These are phyloP conservation scores for Pseudozyma pruni DNA, from an alignment of 1,284 basidiomycete species.

Conservation along the genomic window DNA sequence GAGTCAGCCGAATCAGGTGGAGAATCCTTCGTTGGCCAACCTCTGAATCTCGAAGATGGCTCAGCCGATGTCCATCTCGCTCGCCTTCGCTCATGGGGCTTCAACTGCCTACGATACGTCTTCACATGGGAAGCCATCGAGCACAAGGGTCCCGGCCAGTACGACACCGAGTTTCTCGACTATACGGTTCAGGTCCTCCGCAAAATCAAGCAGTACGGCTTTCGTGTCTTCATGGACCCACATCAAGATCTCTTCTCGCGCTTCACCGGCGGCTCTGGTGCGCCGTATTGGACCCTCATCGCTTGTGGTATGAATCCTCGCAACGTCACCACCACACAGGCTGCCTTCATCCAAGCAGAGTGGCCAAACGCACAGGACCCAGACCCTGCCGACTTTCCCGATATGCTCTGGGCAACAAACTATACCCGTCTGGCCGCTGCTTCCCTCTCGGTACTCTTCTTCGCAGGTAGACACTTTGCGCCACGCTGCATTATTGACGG, in stretches of 20 bases:
- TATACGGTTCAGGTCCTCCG: conserved; percentile 86
- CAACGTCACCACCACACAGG: conserved; percentile 83
- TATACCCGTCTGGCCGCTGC: conserved; percentile 88
- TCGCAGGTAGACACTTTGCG: conserved; percentile 87
- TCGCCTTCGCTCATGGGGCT: conserved; percentile 89
- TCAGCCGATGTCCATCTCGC: conserved; percentile 88
- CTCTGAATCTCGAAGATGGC: conserved; percentile 81
- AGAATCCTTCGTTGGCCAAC: conserved; percentile 78
- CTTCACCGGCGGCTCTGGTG: conserved; percentile 94
- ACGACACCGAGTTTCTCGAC: conserved; percentile 91
- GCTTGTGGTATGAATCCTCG: conserved; percentile 91
- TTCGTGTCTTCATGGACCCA: conserved; percentile 91
- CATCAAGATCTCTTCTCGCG: conserved; percentile 98
- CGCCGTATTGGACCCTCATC: conserved; percentile 91
- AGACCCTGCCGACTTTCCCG: conserved; percentile 80
- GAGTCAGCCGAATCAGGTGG: conserved; percentile 81
- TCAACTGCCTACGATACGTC: conserved; percentile 90
- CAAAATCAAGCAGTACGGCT: conserved; percentile 94
- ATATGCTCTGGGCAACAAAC: conserved; percentile 97
- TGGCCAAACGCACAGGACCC: conserved; percentile 77
- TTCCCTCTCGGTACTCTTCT: conserved; percentile 94
- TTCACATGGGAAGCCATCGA: conserved; percentile 95
- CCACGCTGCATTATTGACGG: conserved; percentile 92
- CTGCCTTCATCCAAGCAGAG: conserved; percentile 88
- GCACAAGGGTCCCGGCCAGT: conserved; percentile 90